Evolutionary conservation across 495 filamentous ascomycete species (phyloP).

Genomic region (Penicillium fimorum): DNA sequence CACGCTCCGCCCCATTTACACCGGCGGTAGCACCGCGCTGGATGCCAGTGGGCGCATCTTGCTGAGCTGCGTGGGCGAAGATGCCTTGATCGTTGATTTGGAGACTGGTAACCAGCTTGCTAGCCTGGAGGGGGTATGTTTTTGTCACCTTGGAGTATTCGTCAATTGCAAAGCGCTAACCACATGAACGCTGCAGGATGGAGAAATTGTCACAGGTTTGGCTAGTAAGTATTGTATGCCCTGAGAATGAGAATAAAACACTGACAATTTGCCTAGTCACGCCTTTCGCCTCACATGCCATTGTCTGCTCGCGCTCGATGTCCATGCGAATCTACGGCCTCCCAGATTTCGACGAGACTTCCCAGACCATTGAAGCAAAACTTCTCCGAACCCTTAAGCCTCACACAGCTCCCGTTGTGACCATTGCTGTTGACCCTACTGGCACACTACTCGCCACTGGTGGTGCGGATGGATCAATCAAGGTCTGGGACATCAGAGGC

Average conservation of each 20-base stretch:
- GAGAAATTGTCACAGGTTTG: constrained; percentile 83
- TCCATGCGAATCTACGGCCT: constrained; percentile 90
- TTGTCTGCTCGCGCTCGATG: constrained; percentile 88
- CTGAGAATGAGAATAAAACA: neutral
- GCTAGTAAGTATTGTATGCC: constrained; percentile 55
- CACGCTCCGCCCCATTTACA: constrained; percentile 89
- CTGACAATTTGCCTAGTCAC: constrained; percentile 58
- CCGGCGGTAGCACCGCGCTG: constrained; percentile 82
- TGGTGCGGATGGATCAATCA: constrained; percentile 85
- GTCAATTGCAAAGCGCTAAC: constrained; percentile 22
- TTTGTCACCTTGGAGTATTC: neutral
- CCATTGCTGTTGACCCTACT: constrained; percentile 76
- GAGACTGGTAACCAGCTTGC: constrained; percentile 78
- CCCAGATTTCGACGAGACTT: constrained; percentile 50
- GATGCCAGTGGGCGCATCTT: constrained; percentile 79
- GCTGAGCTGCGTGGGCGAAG: constrained; percentile 82
- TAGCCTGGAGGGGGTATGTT: constrained; percentile 81
- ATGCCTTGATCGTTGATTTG: constrained; percentile 83
- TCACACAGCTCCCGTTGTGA: constrained; percentile 85
- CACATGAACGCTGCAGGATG: constrained; percentile 63
- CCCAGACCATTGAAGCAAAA: constrained; percentile 57
- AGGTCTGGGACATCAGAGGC: constrained; percentile 92
- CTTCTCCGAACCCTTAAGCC: constrained; percentile 81
- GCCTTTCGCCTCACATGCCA: constrained; percentile 79
- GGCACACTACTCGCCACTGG: constrained; percentile 90